Evolutionary conservation across 495 filamentous ascomycete species (phyloP), one percentile per base, ranked within the genome.

Genomic region (Friedmanniomyces endolithicus): DNA sequence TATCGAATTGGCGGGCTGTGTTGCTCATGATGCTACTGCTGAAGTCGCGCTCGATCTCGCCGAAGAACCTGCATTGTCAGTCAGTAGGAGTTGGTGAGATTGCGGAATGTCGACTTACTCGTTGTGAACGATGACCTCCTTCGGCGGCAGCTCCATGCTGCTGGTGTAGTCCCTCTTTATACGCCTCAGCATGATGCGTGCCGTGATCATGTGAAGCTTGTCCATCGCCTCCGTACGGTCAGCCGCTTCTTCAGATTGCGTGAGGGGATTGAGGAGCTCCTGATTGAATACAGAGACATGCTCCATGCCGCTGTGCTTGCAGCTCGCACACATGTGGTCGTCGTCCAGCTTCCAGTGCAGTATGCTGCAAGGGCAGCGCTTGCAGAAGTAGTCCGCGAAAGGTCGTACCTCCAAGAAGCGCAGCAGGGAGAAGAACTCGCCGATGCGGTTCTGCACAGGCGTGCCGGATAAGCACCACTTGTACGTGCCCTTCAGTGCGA

Each of bases 271-370:
- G 20, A 97, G 77, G 25, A 96, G 77, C 62, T 95, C 88, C 62
- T 94, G 86, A 66, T 97, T 98, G 78, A 98, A 97, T 52, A 96
- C 79, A 1, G 88, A 95, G 6, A 95, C 81, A 59, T 98, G 92
- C 55, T 82, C 79, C 72, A 95, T 86, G 9, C 84, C 84, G 60
- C 77, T 74, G 53, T 72, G 70, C 33, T 66, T 70, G 71, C 89
- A 96, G 40, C 71, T 58, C 0, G 66, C 78, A 68, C 89, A 96
- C 55, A 72, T 75, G 48, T 82, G 79, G 17, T 82, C 72, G 4
- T 78, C 75, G 61, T 83, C 70, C 61, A 89, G 80, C 11, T 75
- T 75, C 92, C 92, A 98, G 63, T 96, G 87, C 6, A 95, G 73
- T 22, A 79, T 75, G 37, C 83, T 74, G 64, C 92, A 98, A 12